Percentiles rank a stretch among this genome's conserved stretches.
phyloP scores from a whole-genome alignment of 148 eudicot species.

The Vaccinium macrocarpon region DNA sequence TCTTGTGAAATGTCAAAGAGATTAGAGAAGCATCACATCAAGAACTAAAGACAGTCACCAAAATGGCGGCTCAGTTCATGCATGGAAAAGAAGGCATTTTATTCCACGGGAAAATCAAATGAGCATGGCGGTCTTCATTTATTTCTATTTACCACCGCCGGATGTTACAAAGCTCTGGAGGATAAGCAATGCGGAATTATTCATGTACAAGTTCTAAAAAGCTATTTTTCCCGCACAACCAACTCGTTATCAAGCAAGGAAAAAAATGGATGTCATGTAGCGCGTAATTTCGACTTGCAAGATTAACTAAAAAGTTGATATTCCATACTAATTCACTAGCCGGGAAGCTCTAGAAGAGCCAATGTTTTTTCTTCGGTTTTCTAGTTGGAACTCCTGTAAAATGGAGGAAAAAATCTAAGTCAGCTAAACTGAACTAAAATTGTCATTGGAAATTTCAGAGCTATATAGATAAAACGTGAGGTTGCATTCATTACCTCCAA shows the following conservation, averaged over 20 bases:
- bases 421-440: neutral
- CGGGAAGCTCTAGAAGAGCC: slow-evolving; percentile 46
- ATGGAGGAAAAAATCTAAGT: neutral
- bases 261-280: neutral
- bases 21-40: neutral
- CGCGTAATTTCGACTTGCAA: neutral
- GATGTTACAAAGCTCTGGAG: neutral
- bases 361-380: slow-evolving; percentile 54
- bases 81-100: neutral
- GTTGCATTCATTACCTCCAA: slow-evolving; percentile 45
- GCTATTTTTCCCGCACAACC: neutral
- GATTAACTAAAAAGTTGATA: neutral
- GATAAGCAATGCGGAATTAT: neutral
- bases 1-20: neutral
- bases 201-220: neutral
- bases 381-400: slow-evolving; percentile 62
- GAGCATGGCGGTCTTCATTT: neutral
- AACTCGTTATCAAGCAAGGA: neutral
- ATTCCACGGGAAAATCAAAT: neutral
- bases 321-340: neutral
- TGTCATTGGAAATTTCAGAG: neutral
- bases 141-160: neutral
- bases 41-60: neutral
- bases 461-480: neutral
- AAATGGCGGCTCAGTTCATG: neutral